Evolutionary conservation across 2,329 filamentous ascomycete species (phyloP).

Genomic region (Verticillium nubilum): DNA sequence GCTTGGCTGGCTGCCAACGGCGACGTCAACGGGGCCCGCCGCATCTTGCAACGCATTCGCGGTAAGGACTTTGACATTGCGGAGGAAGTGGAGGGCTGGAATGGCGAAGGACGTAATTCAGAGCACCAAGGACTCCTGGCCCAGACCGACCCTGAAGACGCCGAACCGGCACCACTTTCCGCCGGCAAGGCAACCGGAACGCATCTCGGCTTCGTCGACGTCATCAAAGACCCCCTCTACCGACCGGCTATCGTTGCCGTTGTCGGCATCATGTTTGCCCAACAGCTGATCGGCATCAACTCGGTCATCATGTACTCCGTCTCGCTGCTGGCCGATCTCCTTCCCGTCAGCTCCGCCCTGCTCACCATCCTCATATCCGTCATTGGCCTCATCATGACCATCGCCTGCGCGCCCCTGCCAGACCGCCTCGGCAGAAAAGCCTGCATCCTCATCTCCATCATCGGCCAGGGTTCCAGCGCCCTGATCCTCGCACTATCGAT

Average conservation of each 20-base stretch:
- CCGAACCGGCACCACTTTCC: conserved; percentile 2
- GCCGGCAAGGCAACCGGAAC: neutral
- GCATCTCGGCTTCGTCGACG: conserved; percentile 57
- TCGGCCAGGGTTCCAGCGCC: conserved; percentile 77
- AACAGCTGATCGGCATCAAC: conserved; percentile 93
- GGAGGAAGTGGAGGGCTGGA: conserved; percentile 64
- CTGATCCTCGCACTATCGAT: conserved; percentile 78
- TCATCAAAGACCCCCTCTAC: conserved; percentile 62
- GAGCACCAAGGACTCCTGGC: conserved; percentile 69
- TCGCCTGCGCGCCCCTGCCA: conserved; percentile 74
- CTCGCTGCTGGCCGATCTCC: conserved; percentile 72
- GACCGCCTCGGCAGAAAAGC: conserved; percentile 85
- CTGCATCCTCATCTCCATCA: conserved; percentile 75
- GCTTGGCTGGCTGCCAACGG: conserved; percentile 74
- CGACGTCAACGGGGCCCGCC: conserved; percentile 55
- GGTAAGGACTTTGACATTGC: conserved; percentile 64
- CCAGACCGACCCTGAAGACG: conserved; percentile 19
- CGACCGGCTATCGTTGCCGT: conserved; percentile 75
- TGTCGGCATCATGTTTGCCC: conserved; percentile 84
- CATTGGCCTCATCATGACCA: conserved; percentile 79
- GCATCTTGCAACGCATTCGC: conserved; percentile 68
- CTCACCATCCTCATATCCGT: conserved; percentile 84
- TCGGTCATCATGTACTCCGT: conserved; percentile 99
- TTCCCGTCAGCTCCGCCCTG: conserved; percentile 75
- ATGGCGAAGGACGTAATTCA: conserved; percentile 29